Base-by-base conservation (phyloP, 2,329 filamentous ascomycete species). In the Penicillium concentricum region DNA sequence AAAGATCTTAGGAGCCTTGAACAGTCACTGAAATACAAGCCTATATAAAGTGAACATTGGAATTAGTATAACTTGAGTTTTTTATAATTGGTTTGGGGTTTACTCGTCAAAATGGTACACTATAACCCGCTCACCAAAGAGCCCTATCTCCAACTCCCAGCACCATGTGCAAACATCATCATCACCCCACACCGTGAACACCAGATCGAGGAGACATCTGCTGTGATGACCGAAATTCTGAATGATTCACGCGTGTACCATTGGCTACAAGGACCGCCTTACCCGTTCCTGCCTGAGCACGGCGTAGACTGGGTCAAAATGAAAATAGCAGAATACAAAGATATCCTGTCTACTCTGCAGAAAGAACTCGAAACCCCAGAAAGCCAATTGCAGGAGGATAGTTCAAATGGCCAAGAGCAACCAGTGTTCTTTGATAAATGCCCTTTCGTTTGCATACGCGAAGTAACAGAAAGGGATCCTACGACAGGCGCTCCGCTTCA, bases 211-310 rank as follows among this genome's bases (percentile, higher is more conserved):
- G 53, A 66, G 24, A 38, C 51, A 3, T 26, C 51, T n/a, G 13
- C 57, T 24, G 56, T 10, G 2, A 44, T 60, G 43, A 32, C 51
- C 5, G 22, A 39, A 8, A 54, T 61, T 1, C 59, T 73, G 18
- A 73, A 73, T 41, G 61, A 71, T 24, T 61, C 64, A 5, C 35
- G 22, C 0, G 59, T 72, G 1, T 66, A 66, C 37, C 39, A 48
- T n/a, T 63, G 52, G 32, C 65, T 73, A 26, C 55, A 60, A 20
- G 43, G 52, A 2, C 61, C 67, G 6, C 70, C 70, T 0, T 67
- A 64, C 49, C 70, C 70, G 0, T 72, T 68, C 30, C 51, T 58
- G 2, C 53, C 18, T 7, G 56, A 61, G 26, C 35, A 69, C 49
- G 69, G 61, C 3, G 50, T 57, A 7, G 44, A 45, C 12, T 67